phyloP scores from a whole-genome alignment of 2,329 filamentous ascomycete genomes.

The Amauroascus niger region DNA sequence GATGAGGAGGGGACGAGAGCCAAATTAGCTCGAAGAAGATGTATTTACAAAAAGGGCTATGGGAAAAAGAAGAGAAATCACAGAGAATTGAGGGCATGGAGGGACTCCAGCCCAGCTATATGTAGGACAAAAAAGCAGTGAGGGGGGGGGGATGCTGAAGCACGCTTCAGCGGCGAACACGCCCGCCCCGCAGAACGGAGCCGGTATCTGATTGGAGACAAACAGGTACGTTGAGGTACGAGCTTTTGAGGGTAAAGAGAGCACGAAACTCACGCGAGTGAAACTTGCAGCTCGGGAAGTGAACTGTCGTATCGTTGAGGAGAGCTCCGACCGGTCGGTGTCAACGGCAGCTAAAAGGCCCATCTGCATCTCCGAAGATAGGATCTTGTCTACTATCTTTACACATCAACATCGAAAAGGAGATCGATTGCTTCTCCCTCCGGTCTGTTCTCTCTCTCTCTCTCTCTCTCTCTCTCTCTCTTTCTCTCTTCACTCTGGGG shows the following conservation, averaged over 20 bases:
- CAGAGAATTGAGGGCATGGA: background rate
- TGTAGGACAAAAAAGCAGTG: conserved; percentile 6
- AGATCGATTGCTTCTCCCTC: background rate
- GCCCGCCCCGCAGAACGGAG: conserved; percentile 1
- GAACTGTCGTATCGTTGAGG: background rate
- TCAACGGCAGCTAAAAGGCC: too few species aligned
- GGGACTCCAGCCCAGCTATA: conserved; percentile 4
- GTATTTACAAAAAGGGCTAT: background rate
- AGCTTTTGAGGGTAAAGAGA: background rate
- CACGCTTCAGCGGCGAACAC: background rate
- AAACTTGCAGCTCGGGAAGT: background rate
- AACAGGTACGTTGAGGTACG: background rate
- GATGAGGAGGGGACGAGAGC: background rate
- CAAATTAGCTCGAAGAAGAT: background rate
- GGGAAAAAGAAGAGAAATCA: background rate
- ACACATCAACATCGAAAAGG: too few species aligned
- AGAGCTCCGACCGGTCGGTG: background rate
- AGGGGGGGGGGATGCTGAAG: conserved; percentile 34
- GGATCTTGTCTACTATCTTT: too few species aligned
- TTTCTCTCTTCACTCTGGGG: too few species aligned
- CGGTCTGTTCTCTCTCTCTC: background rate
- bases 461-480: too few species aligned
- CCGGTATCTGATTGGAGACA: background rate
- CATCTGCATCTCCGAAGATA: too few species aligned
- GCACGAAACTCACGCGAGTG: background rate